Conservation (phyloP, 352 stramenopile genomes). For the Phytophthora pluvialis region DNA sequence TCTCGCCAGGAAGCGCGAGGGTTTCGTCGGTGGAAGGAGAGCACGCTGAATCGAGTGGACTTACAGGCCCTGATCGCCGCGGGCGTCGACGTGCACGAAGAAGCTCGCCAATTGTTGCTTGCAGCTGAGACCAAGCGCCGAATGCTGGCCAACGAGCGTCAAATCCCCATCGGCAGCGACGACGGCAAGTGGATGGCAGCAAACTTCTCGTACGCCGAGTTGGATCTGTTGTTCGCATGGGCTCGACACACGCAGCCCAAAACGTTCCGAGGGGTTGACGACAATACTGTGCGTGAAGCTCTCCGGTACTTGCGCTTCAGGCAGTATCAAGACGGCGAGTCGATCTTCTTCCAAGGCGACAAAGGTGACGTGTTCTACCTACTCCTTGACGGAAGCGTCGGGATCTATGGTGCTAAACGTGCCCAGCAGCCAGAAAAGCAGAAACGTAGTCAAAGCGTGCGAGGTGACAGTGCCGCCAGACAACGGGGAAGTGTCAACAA, state of each 20-base stretch:
- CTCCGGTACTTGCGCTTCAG: slow-evolving; percentile 50
- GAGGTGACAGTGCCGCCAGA: neutral
- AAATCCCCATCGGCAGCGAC: neutral
- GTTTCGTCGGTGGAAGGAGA: slow-evolving; percentile 38
- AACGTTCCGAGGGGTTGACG: slow-evolving; percentile 51
- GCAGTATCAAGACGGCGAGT: slow-evolving; percentile 51
- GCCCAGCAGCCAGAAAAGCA: slow-evolving; percentile 23
- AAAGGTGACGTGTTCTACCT: slow-evolving; percentile 64
- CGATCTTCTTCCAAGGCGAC: slow-evolving; percentile 66
- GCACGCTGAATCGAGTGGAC: slow-evolving; percentile 20
- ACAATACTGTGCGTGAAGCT: slow-evolving; percentile 44
- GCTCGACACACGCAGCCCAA: slow-evolving; percentile 48
- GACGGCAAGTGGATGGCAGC: slow-evolving; percentile 22
- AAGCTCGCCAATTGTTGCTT: slow-evolving; percentile 36
- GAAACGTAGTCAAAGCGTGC: slow-evolving; percentile 26
- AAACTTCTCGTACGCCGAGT: slow-evolving; percentile 34
- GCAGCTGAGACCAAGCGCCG: slow-evolving; percentile 33
- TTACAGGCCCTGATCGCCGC: slow-evolving; percentile 19
- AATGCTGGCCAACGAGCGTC: slow-evolving; percentile 17
- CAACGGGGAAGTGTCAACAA: slow-evolving; percentile 4
- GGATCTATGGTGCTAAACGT: slow-evolving; percentile 56
- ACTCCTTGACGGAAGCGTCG: slow-evolving; percentile 55
- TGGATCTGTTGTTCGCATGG: slow-evolving; percentile 53
- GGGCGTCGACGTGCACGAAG: slow-evolving; percentile 28
- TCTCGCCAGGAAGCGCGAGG: slow-evolving; percentile 20